Conservation (phyloP, 768 basidiomycete genomes). For the Suillus placidus region DNA sequence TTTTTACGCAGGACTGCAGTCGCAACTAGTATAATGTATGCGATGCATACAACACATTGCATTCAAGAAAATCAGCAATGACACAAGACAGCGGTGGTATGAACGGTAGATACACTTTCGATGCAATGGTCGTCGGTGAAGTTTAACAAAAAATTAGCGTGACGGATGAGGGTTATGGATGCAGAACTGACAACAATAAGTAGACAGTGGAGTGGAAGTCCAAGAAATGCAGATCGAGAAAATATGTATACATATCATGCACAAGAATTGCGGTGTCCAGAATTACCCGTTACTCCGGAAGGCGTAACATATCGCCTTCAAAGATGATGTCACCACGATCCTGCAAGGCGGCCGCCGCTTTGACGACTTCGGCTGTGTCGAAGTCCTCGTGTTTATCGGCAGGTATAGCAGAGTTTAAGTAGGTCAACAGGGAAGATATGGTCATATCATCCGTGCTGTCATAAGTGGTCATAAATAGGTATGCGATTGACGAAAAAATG, state of each 20-base stretch:
- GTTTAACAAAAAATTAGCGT: background rate
- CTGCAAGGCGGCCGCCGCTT: constrained; percentile 47
- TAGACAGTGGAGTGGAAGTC: background rate
- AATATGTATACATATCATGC: constrained; percentile 6
- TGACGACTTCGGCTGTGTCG: constrained; percentile 71
- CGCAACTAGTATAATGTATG: background rate
- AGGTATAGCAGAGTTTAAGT: constrained; percentile 77
- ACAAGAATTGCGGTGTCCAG: background rate
- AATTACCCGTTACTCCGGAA: constrained; percentile 21
- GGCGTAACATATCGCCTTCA: constrained; percentile 50
- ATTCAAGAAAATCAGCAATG: constrained; percentile 2
- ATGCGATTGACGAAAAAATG: constrained; percentile 58
- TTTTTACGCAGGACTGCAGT: no score
- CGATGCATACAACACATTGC: background rate
- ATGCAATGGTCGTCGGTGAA: background rate
- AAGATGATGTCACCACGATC: constrained; percentile 51
- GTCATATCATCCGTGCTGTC: constrained; percentile 67
- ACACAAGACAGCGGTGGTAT: constrained; percentile 1
- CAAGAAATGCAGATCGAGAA: constrained; percentile 9
- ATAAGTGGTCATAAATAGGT: constrained; percentile 72
- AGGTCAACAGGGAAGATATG: constrained; percentile 67
- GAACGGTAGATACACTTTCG: constrained; percentile 3
- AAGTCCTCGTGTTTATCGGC: constrained; percentile 82
- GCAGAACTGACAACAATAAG: constrained; percentile 1
- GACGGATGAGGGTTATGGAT: background rate